Base-by-base conservation (phyloP, 805 yeast species). In the Brettanomyces naardenensis region DNA sequence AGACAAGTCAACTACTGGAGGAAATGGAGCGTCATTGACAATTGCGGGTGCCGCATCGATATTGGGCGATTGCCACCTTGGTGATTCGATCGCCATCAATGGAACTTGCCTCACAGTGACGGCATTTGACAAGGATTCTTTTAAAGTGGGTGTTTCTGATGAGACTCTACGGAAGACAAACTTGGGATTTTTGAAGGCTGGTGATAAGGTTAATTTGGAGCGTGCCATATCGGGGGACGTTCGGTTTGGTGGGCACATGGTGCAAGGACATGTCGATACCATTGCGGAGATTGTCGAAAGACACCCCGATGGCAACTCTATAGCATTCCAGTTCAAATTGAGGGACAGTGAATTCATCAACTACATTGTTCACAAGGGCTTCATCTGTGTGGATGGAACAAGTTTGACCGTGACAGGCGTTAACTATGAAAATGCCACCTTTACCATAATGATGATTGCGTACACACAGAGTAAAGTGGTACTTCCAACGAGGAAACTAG, bases 231-330 rank as follows among this genome's bases (percentile, higher is more conserved):
- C 78, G 2, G 68, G 66, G 11, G 86, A 84, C 37, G 85, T 78
- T 5, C 68, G 98, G 45, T 76, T 89, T 52, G 99, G 99, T 19
- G 99, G 99, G 1, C 99, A 92, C 59, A 75, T 90, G 45, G 99
- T 92, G 3, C 98, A 92, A 53, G 99, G 98, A 5, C 99, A 92
- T 63, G 87, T 92, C 21, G 99, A 92, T 57, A 85, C 96, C 0
- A 70, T 80, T 26, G 96, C 96, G 2, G 59, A 56, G 26, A 80
- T 90, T 28, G 68, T 71, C 2, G 57, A 61, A 1, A 68, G 61
- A 20, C 59, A 46, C 7, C 62, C 72, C 1, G 97, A 89, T 52
- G 82, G 78, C 2, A 85, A 87, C 57, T 80, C 97, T 1, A 64
- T 87, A 25, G 68, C 80, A 3, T 82, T 78, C 56, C 81, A 85